phyloP scores from a whole-genome alignment of 805 yeast species.

The Pichia insulana region DNA sequence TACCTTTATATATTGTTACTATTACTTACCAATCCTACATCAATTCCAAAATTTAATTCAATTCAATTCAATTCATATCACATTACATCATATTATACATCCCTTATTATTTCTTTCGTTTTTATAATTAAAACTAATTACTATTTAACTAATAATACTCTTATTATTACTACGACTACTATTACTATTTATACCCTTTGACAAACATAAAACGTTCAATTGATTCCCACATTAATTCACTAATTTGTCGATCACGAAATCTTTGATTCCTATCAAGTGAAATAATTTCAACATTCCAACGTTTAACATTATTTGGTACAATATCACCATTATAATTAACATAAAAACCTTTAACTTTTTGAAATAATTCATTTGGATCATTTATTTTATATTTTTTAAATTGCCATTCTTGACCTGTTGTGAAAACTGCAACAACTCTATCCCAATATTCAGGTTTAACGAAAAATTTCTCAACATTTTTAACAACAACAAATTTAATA shows the following conservation, averaged over 20 bases:
- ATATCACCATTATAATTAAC: conserved; percentile 71
- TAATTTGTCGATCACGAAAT: conserved; percentile 82
- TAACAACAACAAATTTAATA: conserved; percentile 70
- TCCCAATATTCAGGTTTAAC: conserved; percentile 97
- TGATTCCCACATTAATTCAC: conserved; percentile 76
- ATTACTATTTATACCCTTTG: conserved; percentile 43
- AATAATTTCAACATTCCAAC: conserved; percentile 84
- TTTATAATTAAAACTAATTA: background rate
- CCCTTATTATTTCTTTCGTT: background rate
- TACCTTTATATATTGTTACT: too few relatives aligned
- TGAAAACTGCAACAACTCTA: conserved; percentile 88
- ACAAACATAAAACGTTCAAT: conserved; percentile 65
- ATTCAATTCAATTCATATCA: background rate
- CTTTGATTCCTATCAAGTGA: conserved; percentile 73
- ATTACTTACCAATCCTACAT: background rate
- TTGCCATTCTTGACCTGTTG: conserved; percentile 98
- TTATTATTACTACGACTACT: background rate
- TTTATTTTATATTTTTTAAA: conserved; percentile 79
- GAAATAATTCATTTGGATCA: conserved; percentile 73
- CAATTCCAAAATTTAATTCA: too few relatives aligned
- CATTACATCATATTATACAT: background rate
- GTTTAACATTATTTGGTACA: conserved; percentile 62
- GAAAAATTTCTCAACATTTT: conserved; percentile 77
- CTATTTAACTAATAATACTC: too few relatives aligned
- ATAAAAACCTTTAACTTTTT: conserved; percentile 74